These are phyloP conservation scores for Fragaria ananassa DNA, from an alignment of 306 rosid genomes.

Conservation along the genomic window DNA sequence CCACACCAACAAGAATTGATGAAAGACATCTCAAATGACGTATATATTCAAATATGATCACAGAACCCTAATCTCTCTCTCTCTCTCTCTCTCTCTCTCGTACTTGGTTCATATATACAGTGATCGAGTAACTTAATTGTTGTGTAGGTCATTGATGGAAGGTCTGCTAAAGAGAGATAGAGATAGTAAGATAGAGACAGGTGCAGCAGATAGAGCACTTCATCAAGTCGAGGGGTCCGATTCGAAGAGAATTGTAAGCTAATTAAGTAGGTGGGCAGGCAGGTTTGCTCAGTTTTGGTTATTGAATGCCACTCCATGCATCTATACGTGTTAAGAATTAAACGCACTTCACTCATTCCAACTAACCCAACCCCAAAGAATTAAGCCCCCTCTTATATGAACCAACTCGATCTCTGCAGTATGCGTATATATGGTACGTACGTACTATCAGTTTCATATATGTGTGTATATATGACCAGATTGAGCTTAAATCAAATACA, in stretches of 20 bases:
- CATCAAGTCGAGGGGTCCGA: not conserved
- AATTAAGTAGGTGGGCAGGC: not conserved
- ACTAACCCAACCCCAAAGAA: not conserved
- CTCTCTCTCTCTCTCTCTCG: not conserved
- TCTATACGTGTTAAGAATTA: not conserved
- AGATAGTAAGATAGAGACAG: not conserved
- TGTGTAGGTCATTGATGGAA: not conserved
- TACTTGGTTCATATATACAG: not conserved
- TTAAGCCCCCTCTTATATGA: not conserved
- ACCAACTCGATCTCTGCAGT: not conserved
- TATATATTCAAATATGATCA: not conserved
- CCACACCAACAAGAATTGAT: not conserved
- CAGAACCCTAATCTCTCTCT: not conserved
- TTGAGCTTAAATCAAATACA: not conserved
- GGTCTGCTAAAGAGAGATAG: not conserved
- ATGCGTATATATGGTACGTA: not conserved
- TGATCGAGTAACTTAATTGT: not conserved
- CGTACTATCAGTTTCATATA: not conserved
- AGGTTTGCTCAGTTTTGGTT: not conserved
- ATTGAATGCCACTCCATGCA: not conserved
- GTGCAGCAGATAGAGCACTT: not conserved
- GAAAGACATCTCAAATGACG: not conserved
- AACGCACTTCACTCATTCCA: not conserved
- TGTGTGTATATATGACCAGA: not conserved
- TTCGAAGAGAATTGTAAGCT: not conserved